Base-by-base conservation (phyloP, 768 basidiomycete genomes). In the Leccinum variicolor region DNA sequence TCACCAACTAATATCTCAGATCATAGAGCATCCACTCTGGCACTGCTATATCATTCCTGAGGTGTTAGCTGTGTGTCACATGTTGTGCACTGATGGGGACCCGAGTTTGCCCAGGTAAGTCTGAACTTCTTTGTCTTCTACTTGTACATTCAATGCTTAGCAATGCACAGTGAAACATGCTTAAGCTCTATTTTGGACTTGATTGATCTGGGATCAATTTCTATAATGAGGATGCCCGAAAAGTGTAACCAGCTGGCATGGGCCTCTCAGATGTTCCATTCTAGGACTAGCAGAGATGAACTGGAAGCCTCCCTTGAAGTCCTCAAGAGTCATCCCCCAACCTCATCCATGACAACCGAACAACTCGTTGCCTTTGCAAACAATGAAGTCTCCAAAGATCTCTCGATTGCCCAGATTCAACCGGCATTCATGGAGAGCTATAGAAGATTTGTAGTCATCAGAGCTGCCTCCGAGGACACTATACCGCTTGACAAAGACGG, bases 21-120 rank as follows among this genome's bases (percentile, higher is more conserved):
- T 88, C 14, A 69, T 75, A 54, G 75, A 79, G 41, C 89, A 91
- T 64, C 85, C 84, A 23, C 65, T 86, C 17, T 92, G 89, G 89
- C 73, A 74, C 11, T 83, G 83, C 53, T 91, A 86, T 66, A 74
- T 92, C 23, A 66, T 85, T 7, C 89, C 90, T 8, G 77, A 80
- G 53, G 83, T 82, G 17, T 70, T 92, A 28, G 88, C 85, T 54
- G 73, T 84, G 8, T 56, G 57, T 29, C 57, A 69, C 25, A 7
- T 53, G 13, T 29, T 70, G 13, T 62, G 19, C 10, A 62, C 10
- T 53, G 19, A 53, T 58, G 61, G 25, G 1, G 23, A 23, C 23
- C 4, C 17, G 1, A 23, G 2, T 39, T 14, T 60, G 19, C 4
- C 58, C 26, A 56, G 47, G 68, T 64, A 25, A 63, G 66, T 9